A percentile compares a stretch with the other conserved stretches of the same genome.
phyloP scores from a whole-genome alignment of 371 early-diverging fungal genomes.

The Syncephalastrum contaminatum region DNA sequence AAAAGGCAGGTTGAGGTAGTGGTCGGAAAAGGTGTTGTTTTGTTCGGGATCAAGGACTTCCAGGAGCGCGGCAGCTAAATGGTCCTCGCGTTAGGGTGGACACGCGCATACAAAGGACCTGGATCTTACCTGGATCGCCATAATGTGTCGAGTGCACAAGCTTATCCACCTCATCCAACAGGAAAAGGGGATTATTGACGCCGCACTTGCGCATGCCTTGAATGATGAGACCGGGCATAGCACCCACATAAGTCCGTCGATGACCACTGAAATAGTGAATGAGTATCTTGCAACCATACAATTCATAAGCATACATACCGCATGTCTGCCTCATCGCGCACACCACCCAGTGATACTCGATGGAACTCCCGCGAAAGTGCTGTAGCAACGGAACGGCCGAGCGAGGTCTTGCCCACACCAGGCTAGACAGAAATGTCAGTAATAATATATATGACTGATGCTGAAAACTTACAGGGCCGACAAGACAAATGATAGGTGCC shows the following conservation, averaged over 20 bases:
- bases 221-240: constrained; percentile 82
- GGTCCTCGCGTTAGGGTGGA: neutral
- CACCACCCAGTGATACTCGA: constrained; percentile 83
- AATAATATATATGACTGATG: neutral
- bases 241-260: constrained; percentile 85
- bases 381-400: constrained; percentile 76
- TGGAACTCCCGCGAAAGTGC: constrained; percentile 79
- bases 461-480: constrained; percentile 52
- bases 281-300: neutral
- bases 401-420: constrained; percentile 82
- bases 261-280: constrained; percentile 62
- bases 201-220: constrained; percentile 70
- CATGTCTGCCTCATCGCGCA: constrained; percentile 86
- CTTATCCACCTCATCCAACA: constrained; percentile 88
- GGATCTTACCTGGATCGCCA: constrained; percentile 67
- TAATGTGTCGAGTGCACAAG: constrained; percentile 59
- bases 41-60: constrained; percentile 91
- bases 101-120: neutral
- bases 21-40: constrained; percentile 74
- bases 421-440: constrained; percentile 32
- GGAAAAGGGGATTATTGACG: constrained; percentile 76
- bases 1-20: constrained; percentile 79
- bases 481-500: constrained; percentile 79
- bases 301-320: constrained; percentile 11
- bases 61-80: constrained; percentile 69